phyloP scores from a whole-genome alignment of 768 basidiomycete genomes.

The Kwoniella europaea region DNA sequence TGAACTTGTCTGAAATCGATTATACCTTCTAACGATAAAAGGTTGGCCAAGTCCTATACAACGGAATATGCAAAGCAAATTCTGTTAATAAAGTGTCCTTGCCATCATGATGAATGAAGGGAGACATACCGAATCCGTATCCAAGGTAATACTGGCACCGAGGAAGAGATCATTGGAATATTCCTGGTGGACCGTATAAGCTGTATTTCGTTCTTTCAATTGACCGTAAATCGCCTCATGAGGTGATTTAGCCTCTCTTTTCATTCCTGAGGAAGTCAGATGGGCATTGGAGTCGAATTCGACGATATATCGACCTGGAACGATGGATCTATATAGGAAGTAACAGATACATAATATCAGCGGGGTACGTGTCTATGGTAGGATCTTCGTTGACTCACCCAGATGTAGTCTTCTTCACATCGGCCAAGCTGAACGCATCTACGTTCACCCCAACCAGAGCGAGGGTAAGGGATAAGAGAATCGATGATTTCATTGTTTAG shows the following conservation, averaged over 20 bases:
- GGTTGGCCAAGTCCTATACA: constrained; percentile 62
- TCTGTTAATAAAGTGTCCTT: background rate
- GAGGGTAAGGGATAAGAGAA: constrained; percentile 15
- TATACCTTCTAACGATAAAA: constrained; percentile 64
- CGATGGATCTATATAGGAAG: constrained; percentile 24
- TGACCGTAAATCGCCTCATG: constrained; percentile 61
- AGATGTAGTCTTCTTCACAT: constrained; percentile 19
- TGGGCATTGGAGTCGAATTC: constrained; percentile 62
- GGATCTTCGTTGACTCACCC: constrained; percentile 10
- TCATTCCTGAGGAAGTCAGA: constrained; percentile 21
- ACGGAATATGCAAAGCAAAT: no score
- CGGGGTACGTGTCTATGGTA: no score
- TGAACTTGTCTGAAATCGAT: constrained; percentile 66
- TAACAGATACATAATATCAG: no score
- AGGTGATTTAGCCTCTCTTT: constrained; percentile 19
- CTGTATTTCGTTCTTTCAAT: constrained; percentile 40
- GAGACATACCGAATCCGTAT: constrained; percentile 55
- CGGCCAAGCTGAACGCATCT: constrained; percentile 16
- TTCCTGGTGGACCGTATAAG: constrained; percentile 47
- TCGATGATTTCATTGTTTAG: constrained; percentile 10
- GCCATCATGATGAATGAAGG: background rate
- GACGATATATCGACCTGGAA: constrained; percentile 67
- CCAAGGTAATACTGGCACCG: constrained; percentile 66
- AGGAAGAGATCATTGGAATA: constrained; percentile 66
- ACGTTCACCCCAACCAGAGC: background rate